Percentiles rank a stretch among this genome's conserved stretches.
These are phyloP conservation scores for Kwoniella botswanensis DNA, from an alignment of 768 basidiomycete genomes.

Conservation along the genomic window DNA sequence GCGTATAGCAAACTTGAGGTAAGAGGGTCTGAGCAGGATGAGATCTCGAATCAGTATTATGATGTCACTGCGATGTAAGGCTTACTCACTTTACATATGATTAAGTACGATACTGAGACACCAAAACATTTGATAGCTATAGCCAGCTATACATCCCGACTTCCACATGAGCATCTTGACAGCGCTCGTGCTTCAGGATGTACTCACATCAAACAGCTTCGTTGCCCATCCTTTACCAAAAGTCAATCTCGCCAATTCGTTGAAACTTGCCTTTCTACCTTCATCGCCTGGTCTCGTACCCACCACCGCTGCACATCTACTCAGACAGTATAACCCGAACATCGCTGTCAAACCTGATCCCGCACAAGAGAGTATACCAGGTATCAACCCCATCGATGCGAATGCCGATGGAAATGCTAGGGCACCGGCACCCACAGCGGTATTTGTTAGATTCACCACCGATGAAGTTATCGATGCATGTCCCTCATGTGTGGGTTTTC, in stretches of 20 bases:
- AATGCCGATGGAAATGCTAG: slow-evolving; percentile 64
- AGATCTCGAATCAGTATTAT: background rate
- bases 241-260: slow-evolving; percentile 67
- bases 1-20: slow-evolving; percentile 82
- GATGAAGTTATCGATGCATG: slow-evolving; percentile 45
- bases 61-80: background rate
- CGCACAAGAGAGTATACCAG: slow-evolving; percentile 84
- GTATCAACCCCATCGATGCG: slow-evolving; percentile 86
- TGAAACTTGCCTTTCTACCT: slow-evolving; percentile 54
- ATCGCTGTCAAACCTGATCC: slow-evolving; percentile 76
- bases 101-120: slow-evolving; percentile 80
- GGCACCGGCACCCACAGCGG: slow-evolving; percentile 87
- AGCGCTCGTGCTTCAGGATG: too few species aligned
- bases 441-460: slow-evolving; percentile 68
- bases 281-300: slow-evolving; percentile 47
- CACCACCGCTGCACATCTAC: slow-evolving; percentile 77
- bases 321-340: slow-evolving; percentile 88
- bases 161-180: background rate
- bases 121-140: slow-evolving; percentile 97
- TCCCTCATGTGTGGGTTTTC: slow-evolving; percentile 21
- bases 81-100: slow-evolving; percentile 56
- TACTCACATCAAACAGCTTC: slow-evolving; percentile 68
- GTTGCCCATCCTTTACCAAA: slow-evolving; percentile 69
- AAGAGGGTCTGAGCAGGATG: slow-evolving; percentile 71
- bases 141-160: slow-evolving; percentile 62